Evolutionary conservation across 2,329 filamentous ascomycete genomes (phyloP).

Genomic region (Cucurbitaria berberidis): DNA sequence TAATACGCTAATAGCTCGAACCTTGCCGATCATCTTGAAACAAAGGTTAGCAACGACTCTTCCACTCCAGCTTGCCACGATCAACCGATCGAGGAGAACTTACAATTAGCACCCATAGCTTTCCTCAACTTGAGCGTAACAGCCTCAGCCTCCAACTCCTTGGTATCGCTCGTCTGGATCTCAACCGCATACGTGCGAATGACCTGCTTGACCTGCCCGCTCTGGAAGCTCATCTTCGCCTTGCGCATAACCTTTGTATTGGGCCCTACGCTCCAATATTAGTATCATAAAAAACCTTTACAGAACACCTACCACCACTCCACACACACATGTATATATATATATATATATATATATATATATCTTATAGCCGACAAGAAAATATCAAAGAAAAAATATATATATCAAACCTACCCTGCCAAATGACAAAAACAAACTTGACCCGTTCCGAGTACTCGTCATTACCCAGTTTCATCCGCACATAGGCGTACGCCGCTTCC

Average conservation of each 20-base stretch:
- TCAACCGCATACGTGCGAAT: constrained; percentile 70
- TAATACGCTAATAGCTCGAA: constrained; percentile 22
- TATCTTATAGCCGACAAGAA: too few relatives aligned
- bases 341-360: too few relatives aligned
- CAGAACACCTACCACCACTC: too few relatives aligned
- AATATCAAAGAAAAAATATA: too few relatives aligned
- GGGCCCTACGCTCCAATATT: constrained; percentile 26
- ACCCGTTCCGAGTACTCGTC: constrained; percentile 71
- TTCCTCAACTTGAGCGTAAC: constrained; percentile 67
- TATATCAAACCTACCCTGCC: constrained; percentile 68
- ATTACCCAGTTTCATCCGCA: constrained; percentile 67
- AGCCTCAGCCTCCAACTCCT: constrained; percentile 66
- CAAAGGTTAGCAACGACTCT: constrained; percentile 1
- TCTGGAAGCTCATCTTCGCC: constrained; percentile 71
- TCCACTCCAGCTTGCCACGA: too few relatives aligned
- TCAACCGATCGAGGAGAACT: constrained; percentile 38
- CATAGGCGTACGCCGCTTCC: constrained; percentile 70
- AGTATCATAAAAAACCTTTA: too few relatives aligned
- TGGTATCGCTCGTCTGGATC: constrained; percentile 65
- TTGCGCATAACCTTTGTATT: constrained; percentile 72
- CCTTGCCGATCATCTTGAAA: constrained; percentile 28
- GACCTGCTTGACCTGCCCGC: constrained; percentile 67
- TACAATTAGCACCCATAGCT: constrained; percentile 74
- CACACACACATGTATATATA: too few relatives aligned
- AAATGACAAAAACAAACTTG: constrained; percentile 72